Evolutionary conservation across 441 rosid genomes (phyloP).

Genomic region (Populus tomentosa): DNA sequence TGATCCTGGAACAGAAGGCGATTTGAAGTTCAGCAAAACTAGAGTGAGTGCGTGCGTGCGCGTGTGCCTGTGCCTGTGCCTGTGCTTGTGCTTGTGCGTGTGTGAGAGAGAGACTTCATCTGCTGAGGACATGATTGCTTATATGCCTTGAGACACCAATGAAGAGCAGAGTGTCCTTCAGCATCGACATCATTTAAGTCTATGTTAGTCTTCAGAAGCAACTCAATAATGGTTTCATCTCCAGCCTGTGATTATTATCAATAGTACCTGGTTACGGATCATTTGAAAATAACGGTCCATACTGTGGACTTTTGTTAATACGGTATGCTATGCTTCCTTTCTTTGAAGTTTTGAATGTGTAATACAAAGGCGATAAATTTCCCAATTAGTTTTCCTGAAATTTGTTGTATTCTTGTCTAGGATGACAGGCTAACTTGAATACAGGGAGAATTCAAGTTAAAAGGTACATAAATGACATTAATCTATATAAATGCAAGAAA

Average conservation of each 20-base stretch:
- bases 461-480: background rate
- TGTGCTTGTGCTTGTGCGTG: background rate
- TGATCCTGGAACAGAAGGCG: slow-evolving; percentile 42
- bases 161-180: slow-evolving; percentile 76
- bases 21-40: slow-evolving; percentile 8
- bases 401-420: background rate
- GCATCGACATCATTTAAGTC: slow-evolving; percentile 63
- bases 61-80: background rate
- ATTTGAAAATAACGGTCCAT: background rate
- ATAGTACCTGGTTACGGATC: slow-evolving; percentile 8
- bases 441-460: slow-evolving; percentile 1
- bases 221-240: slow-evolving; percentile 63
- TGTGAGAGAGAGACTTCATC: slow-evolving; percentile 30
- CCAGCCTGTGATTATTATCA: slow-evolving; percentile 45
- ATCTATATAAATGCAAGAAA: background rate
- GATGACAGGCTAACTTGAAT: background rate
- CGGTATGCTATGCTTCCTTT: slow-evolving; percentile 5
- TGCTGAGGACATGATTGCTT: slow-evolving; percentile 54
- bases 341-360: background rate
- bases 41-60: background rate
- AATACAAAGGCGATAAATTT: background rate
- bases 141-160: slow-evolving; percentile 58
- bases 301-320: background rate
- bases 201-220: slow-evolving; percentile 56
- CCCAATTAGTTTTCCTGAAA: background rate